Evolutionary conservation across 2,329 filamentous ascomycete species (phyloP).

Genomic region (Colletotrichum aenigma): DNA sequence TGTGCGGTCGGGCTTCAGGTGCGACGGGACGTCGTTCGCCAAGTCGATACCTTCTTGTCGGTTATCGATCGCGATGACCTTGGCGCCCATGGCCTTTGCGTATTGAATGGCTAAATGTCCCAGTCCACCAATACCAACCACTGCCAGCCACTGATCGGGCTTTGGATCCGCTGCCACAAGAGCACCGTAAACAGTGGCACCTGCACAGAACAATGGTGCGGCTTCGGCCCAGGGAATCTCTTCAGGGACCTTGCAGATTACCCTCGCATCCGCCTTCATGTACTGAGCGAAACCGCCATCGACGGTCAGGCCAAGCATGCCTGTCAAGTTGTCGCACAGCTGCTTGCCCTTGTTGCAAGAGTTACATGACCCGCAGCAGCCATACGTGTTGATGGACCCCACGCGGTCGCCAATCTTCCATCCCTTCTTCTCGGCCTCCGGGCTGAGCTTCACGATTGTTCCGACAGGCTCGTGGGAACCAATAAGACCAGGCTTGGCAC

Average conservation of each 20-base stretch:
- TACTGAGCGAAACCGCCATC: conserved; percentile 32
- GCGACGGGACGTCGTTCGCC: conserved; percentile 9
- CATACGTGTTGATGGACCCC: conserved; percentile 32
- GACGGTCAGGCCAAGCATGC: conserved; percentile 26
- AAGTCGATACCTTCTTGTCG: conserved; percentile 20
- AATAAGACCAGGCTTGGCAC: conserved; percentile 24
- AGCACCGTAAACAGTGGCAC: conserved; percentile 28
- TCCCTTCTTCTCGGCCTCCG: conserved; percentile 27
- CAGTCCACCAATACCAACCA: conserved; percentile 29
- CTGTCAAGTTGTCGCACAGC: conserved; percentile 25
- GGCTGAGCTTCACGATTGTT: conserved; percentile 60
- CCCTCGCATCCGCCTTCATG: conserved; percentile 26
- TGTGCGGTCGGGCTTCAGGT: conserved; percentile 15
- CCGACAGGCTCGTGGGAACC: conserved; percentile 70
- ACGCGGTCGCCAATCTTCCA: conserved; percentile 61
- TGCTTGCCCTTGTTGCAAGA: conserved; percentile 22
- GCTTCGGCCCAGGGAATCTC: conserved; percentile 23
- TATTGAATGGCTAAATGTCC: conserved; percentile 28
- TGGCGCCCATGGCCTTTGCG: conserved; percentile 26
- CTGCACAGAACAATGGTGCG: conserved; percentile 32
- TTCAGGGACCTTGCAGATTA: conserved; percentile 28
- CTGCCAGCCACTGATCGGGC: conserved; percentile 25
- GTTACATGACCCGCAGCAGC: conserved; percentile 26
- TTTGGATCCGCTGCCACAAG: conserved; percentile 18
- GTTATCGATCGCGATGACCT: conserved; percentile 28